Percentiles rank a stretch among this genome's conserved stretches.
These are phyloP conservation scores for Cladosporium sphaerospermum DNA, from an alignment of 2,329 filamentous ascomycete genomes.

Conservation along the genomic window DNA sequence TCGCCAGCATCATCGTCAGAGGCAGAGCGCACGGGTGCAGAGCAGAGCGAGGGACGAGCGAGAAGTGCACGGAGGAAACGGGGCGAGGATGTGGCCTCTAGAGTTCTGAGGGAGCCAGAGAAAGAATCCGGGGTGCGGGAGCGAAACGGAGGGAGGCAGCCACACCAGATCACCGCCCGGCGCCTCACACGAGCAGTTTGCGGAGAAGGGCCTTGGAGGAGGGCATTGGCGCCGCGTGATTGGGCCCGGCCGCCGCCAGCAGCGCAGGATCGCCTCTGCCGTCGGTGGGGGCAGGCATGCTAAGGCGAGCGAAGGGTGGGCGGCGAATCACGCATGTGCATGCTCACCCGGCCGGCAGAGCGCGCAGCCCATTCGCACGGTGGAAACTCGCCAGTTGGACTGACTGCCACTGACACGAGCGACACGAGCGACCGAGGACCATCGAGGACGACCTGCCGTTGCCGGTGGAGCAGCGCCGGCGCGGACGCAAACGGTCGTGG, in stretches of 20 bases:
- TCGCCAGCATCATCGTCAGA: too few species aligned
- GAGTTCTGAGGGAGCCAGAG: conserved; percentile 9
- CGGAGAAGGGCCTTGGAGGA: conserved; percentile 17
- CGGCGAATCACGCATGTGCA: background rate
- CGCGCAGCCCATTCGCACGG: background rate
- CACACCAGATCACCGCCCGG: conserved; percentile 14
- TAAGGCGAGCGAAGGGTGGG: too few species aligned
- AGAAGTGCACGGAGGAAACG: background rate
- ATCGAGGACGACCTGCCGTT: too few species aligned
- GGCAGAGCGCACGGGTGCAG: too few species aligned
- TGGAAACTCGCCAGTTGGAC: background rate
- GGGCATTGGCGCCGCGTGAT: conserved; percentile 11
- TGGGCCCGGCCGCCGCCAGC: conserved; percentile 13
- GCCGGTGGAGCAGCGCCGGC: too few species aligned
- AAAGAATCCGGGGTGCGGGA: conserved; percentile 16
- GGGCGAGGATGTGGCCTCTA: background rate
- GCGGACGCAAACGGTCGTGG: too few species aligned
- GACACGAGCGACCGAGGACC: too few species aligned
- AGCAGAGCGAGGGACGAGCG: background rate
- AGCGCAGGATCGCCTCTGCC: conserved; percentile 12
- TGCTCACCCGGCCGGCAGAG: conserved; percentile 1
- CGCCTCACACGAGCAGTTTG: conserved; percentile 23
- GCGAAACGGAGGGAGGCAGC: conserved; percentile 3
- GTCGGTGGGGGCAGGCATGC: conserved; percentile 12
- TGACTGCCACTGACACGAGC: too few species aligned